Evolutionary conservation across 495 filamentous ascomycete species (phyloP).

Genomic region (Lepraria neglecta): DNA sequence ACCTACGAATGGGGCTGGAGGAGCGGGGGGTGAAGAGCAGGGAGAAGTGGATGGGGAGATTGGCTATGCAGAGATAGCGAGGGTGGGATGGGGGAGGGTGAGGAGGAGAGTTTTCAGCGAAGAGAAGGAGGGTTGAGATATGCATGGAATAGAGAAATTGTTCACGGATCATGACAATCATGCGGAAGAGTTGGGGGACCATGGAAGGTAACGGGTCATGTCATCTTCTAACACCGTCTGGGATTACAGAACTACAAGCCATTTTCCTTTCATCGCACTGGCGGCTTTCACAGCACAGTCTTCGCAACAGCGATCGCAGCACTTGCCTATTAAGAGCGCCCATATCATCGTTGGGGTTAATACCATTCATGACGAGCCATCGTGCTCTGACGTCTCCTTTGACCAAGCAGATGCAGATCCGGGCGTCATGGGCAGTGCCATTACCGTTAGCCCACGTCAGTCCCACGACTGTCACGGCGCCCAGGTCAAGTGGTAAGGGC

Average conservation of each 20-base stretch:
- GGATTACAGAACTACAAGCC: slow-evolving; percentile 18
- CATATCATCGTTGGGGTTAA: neutral
- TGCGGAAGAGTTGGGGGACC: neutral
- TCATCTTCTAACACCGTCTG: neutral
- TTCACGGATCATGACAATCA: neutral
- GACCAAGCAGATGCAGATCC: slow-evolving; percentile 21
- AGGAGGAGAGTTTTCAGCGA: neutral
- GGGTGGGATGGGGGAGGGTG: slow-evolving; percentile 24
- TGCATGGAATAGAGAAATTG: neutral
- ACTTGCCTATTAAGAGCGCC: slow-evolving; percentile 11
- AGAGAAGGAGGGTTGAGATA: neutral
- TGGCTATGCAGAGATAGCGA: slow-evolving; percentile 33
- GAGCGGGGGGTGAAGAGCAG: slow-evolving; percentile 28
- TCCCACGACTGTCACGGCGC: slow-evolving; percentile 6
- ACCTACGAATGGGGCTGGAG: slow-evolving; percentile 29
- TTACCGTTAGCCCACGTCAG: slow-evolving; percentile 4
- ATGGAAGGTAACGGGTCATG: neutral
- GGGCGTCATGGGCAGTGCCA: neutral
- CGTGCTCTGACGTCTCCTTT: slow-evolving; percentile 20
- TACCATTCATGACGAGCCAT: slow-evolving; percentile 17
- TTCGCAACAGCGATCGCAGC: slow-evolving; percentile 19
- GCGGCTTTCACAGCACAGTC: slow-evolving; percentile 18
- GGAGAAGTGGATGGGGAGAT: slow-evolving; percentile 25
- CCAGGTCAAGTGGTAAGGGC: slow-evolving; percentile 11
- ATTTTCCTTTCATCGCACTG: slow-evolving; percentile 14